Percentiles rank a stretch among this genome's conserved stretches.
Conservation (phyloP, 2,329 filamentous ascomycete species). For the Colletotrichum tropicicola region DNA sequence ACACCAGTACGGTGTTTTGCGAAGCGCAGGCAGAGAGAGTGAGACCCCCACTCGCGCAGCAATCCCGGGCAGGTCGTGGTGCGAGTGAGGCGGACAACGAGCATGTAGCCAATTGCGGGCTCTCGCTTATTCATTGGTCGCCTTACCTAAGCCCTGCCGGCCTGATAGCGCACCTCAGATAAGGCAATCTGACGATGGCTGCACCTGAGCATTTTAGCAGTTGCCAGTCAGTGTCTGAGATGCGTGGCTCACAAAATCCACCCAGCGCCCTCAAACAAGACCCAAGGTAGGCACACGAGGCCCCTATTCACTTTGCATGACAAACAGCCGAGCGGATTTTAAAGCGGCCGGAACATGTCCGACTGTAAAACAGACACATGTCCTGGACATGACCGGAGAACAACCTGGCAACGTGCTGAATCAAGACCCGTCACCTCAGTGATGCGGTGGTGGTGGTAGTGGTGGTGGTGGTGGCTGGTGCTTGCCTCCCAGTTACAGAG, state of each 20-base stretch:
- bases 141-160: slow-evolving; percentile 14
- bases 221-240: no score
- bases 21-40: no score
- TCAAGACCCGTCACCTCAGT: slow-evolving; percentile 3
- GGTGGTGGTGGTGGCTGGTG: slow-evolving; percentile 2
- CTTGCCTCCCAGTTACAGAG: neutral
- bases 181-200: neutral
- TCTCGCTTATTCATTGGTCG: neutral
- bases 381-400: neutral
- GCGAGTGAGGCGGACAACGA: neutral
- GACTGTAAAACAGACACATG: neutral
- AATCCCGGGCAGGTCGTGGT: no score
- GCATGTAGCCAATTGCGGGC: no score
- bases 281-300: no score
- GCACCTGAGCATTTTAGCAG: slow-evolving; percentile 12
- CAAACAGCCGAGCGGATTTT: neutral
- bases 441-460: neutral
- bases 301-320: neutral
- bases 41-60: slow-evolving; percentile 10
- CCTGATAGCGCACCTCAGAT: neutral
- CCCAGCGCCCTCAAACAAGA: no score
- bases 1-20: no score
- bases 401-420: slow-evolving; percentile 3
- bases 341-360: slow-evolving; percentile 12
- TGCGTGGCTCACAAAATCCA: no score